These are phyloP conservation scores for Lecanicillium sp. DNA, from an alignment of 2,329 filamentous ascomycete species.

Conservation along the genomic window DNA sequence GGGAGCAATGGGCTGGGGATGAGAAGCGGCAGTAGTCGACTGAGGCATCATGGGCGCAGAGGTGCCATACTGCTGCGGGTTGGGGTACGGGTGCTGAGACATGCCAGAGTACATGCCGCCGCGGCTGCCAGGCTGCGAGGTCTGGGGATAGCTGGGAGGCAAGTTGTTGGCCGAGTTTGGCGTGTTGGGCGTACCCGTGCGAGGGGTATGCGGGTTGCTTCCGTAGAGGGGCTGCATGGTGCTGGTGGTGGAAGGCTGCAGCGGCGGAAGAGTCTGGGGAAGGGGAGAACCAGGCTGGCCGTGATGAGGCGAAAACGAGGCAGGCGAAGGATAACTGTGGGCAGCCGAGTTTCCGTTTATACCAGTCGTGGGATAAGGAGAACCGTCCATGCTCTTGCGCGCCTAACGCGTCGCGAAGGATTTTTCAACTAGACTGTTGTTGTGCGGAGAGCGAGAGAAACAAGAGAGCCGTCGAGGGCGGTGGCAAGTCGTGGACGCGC, in stretches of 20 bases:
- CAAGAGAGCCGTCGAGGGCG: conserved; percentile 7
- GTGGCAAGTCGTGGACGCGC: not conserved
- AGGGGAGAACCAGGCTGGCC: conserved; percentile 38
- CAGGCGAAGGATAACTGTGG: conserved; percentile 42
- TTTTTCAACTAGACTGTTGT: conserved; percentile 11
- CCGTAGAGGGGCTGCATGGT: conserved; percentile 44
- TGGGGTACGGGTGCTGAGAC: conserved; percentile 46
- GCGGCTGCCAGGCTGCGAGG: conserved; percentile 37
- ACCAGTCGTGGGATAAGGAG: conserved; percentile 46
- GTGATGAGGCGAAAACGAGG: conserved; percentile 43
- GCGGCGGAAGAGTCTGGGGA: conserved; percentile 47
- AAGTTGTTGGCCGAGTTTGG: conserved; percentile 46
- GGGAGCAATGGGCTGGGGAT: conserved; percentile 69
- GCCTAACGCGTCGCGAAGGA: conserved; percentile 24
- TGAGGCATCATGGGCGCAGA: conserved; percentile 58
- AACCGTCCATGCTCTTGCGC: conserved; percentile 44
- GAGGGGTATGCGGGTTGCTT: conserved; percentile 52
- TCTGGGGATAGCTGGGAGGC: conserved; percentile 44
- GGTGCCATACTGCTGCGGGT: conserved; percentile 45
- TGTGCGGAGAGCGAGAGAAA: conserved; percentile 12
- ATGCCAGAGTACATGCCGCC: conserved; percentile 42
- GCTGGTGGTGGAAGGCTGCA: conserved; percentile 37
- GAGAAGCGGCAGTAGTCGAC: conserved; percentile 56
- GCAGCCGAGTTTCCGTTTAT: conserved; percentile 44
- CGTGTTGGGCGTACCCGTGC: conserved; percentile 55